Percentiles rank a stretch among this genome's conserved stretches.
Conservation (phyloP, 2,329 filamentous ascomycete species). For the Orbilia quercus region DNA sequence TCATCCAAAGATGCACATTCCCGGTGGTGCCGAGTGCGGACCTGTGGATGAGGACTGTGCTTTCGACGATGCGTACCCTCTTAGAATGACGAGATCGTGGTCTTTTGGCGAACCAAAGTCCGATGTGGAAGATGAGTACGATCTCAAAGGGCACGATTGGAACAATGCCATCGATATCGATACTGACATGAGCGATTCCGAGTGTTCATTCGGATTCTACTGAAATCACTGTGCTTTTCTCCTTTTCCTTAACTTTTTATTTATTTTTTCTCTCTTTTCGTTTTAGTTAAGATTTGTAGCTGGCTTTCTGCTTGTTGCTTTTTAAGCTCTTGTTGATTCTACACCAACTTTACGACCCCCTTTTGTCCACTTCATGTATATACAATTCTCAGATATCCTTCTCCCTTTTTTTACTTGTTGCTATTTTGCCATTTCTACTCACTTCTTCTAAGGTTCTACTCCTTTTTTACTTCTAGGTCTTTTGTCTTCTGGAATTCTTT, state of each 20-base stretch:
- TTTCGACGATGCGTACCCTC: conserved; percentile 35
- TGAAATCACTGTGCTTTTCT: not conserved
- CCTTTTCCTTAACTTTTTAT: conserved; percentile 3
- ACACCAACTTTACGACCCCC: not conserved
- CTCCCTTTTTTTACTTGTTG: not conserved
- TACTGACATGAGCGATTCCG: too few species aligned
- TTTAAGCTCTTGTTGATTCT: not conserved
- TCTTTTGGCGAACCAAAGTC: conserved; percentile 19
- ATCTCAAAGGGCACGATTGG: conserved; percentile 11
- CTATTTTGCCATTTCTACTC: conserved; percentile 5
- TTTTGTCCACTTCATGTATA: conserved; percentile 18
- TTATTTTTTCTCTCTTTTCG: not conserved
- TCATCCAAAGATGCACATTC: conserved; percentile 47
- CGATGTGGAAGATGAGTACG: not conserved
- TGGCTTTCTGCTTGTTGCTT: not conserved
- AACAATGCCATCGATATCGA: conserved; percentile 3
- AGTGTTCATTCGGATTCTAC: not conserved
- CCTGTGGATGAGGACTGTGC: conserved; percentile 38
- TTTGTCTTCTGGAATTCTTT: conserved; percentile 8
- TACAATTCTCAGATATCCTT: conserved; percentile 12
- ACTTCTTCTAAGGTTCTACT: not conserved
- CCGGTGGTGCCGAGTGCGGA: conserved; percentile 28
- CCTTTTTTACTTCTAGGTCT: not conserved
- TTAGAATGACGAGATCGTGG: conserved; percentile 38
- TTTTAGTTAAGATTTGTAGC: not conserved